Percentiles rank a stretch among this genome's conserved stretches.
Evolutionary conservation across 768 basidiomycete genomes (phyloP).

Genomic region (Omphalotus guepiniiformis): DNA sequence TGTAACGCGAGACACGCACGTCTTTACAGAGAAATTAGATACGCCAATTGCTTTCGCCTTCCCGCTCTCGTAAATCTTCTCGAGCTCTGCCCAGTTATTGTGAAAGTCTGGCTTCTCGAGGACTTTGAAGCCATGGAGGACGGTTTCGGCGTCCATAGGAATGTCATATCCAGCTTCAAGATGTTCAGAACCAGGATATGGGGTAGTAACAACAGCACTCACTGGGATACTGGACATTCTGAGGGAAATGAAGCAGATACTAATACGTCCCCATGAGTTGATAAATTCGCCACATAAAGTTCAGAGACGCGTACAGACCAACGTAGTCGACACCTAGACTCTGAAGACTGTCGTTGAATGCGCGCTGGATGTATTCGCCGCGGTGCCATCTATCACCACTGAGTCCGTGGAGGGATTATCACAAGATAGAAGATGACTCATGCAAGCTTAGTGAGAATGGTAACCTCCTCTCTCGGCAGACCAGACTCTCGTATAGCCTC

Average conservation of each 20-base stretch:
- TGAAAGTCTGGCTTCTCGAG: conserved; percentile 31
- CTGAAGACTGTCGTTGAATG: conserved; percentile 36
- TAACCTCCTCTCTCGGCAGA: conserved; percentile 42
- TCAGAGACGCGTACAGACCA: conserved; percentile 30
- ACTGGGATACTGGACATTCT: conserved; percentile 13
- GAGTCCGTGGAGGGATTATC: no score
- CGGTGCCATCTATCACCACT: conserved; percentile 41
- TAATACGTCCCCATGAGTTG: conserved; percentile 13
- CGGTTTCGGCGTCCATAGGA: conserved; percentile 26
- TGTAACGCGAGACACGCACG: conserved; percentile 27
- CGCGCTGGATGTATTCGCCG: conserved; percentile 30
- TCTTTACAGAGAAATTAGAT: conserved; percentile 57
- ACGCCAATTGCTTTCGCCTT: conserved; percentile 51
- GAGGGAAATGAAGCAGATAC: conserved; percentile 51
- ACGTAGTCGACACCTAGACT: conserved; percentile 40
- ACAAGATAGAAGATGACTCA: conserved; percentile 17
- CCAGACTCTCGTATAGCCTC: conserved; percentile 42
- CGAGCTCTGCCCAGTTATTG: conserved; percentile 47
- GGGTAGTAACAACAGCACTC: neutral
- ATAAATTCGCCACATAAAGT: neutral
- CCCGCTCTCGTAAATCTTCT: conserved; percentile 42
- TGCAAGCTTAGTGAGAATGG: conserved; percentile 45
- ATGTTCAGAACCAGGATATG: neutral
- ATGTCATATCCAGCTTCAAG: conserved; percentile 9
- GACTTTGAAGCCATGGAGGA: conserved; percentile 23